phyloP scores from a whole-genome alignment of 176 grass and related monocot species.

The Aegilops longissima region DNA sequence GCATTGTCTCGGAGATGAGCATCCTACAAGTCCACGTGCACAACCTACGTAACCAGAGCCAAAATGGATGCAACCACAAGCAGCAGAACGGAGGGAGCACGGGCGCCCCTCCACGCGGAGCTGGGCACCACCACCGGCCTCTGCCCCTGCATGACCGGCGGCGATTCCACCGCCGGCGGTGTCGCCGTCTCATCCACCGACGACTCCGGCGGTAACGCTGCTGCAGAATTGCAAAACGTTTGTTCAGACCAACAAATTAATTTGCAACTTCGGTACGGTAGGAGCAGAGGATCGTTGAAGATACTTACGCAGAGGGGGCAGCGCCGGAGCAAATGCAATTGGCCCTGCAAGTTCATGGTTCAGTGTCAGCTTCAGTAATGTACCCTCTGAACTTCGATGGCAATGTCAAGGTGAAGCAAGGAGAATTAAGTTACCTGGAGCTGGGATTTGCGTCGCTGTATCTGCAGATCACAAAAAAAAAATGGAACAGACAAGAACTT shows the following conservation, averaged over 20 bases:
- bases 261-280: background rate
- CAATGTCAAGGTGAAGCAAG: background rate
- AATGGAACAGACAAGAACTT: background rate
- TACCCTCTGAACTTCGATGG: background rate
- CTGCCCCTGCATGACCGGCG: slow-evolving; percentile 39
- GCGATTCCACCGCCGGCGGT: slow-evolving; percentile 13
- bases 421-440: slow-evolving; percentile 30
- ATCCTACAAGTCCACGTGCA: background rate
- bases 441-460: slow-evolving; percentile 37
- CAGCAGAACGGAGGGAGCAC: background rate
- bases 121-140: slow-evolving; percentile 60
- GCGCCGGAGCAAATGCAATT: slow-evolving; percentile 50
- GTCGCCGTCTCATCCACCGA: slow-evolving; percentile 31
- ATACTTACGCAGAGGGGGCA: slow-evolving; percentile 75
- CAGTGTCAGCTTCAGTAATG: background rate
- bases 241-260: background rate
- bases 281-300: background rate
- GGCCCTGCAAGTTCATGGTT: slow-evolving; percentile 42
- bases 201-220: slow-evolving; percentile 40
- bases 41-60: slow-evolving; percentile 12
- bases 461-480: slow-evolving; percentile 26
- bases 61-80: slow-evolving; percentile 24
- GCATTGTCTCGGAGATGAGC: background rate
- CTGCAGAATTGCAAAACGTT: slow-evolving; percentile 15
- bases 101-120: slow-evolving; percentile 33